Percentiles rank a stretch among this genome's conserved stretches.
These are phyloP conservation scores for Tolypocladium endophyticum DNA, from an alignment of 2,329 filamentous ascomycete species.

Conservation along the genomic window DNA sequence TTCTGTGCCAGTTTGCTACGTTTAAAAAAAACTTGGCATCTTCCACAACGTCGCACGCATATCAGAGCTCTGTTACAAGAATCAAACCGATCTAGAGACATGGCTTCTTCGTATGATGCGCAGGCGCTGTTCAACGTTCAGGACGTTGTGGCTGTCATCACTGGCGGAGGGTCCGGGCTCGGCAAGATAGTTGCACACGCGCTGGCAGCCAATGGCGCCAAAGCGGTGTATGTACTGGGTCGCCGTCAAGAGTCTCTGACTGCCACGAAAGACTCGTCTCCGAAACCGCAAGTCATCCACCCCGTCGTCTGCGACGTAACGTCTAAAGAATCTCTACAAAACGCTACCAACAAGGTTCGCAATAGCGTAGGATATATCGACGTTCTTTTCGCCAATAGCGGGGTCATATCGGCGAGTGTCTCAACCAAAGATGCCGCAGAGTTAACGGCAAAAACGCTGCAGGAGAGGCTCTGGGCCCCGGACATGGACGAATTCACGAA, in stretches of 20 bases:
- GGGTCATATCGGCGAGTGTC: conserved; percentile 16
- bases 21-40: neutral
- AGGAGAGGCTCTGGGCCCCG: conserved; percentile 8
- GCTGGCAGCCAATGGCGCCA: conserved; percentile 14
- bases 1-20: too few relatives aligned
- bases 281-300: conserved; percentile 18
- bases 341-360: conserved; percentile 46
- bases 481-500: conserved; percentile 47
- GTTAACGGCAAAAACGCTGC: conserved; percentile 4
- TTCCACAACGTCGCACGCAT: neutral
- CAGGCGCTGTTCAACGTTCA: conserved; percentile 38
- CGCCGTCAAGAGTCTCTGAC: conserved; percentile 23
- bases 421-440: neutral
- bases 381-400: conserved; percentile 53
- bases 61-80: neutral
- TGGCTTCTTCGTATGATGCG: conserved; percentile 7
- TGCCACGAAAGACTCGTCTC: conserved; percentile 8
- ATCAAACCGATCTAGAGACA: neutral
- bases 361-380: conserved; percentile 50
- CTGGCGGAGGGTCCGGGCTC: conserved; percentile 46
- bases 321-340: conserved; percentile 38
- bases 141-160: conserved; percentile 46
- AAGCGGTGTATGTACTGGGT: conserved; percentile 28
- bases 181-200: conserved; percentile 43
- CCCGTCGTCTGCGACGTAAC: conserved; percentile 30